phyloP scores from a whole-genome alignment of 495 filamentous ascomycete genomes.

The Jackrogersella multiformis region DNA sequence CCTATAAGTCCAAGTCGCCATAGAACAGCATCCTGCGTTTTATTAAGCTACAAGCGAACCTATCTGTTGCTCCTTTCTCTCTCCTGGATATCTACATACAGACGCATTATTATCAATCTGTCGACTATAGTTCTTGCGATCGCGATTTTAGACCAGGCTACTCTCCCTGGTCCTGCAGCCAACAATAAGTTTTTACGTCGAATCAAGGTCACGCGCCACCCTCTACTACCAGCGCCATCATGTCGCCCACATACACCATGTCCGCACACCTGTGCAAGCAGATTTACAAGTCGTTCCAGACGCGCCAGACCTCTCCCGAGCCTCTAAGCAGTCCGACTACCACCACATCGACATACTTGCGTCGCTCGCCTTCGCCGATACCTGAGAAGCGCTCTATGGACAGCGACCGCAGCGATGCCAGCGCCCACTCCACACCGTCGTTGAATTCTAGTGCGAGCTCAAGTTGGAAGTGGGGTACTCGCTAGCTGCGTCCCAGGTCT shows the following conservation, averaged over 20 bases:
- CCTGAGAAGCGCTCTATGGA: constrained; percentile 55
- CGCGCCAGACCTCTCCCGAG: constrained; percentile 49
- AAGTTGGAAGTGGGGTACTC: constrained; percentile 42
- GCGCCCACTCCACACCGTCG: constrained; percentile 25
- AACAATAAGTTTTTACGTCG: not conserved
- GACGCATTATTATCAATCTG: constrained; percentile 5
- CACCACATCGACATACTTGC: constrained; percentile 42
- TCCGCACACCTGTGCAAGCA: constrained; percentile 62
- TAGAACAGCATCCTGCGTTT: not conserved
- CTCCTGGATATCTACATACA: constrained; percentile 12
- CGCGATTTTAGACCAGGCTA: not conserved
- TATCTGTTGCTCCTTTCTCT: not conserved
- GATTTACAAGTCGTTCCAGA: constrained; percentile 60
- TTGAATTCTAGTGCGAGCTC: constrained; percentile 27
- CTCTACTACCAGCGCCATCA: constrained; percentile 36
- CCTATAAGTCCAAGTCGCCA: constrained; percentile 9
- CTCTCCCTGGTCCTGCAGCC: not conserved
- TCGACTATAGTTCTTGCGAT: not conserved
- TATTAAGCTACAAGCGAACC: constrained; percentile 5
- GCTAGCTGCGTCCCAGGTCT: constrained; percentile 8
- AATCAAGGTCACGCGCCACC: constrained; percentile 18
- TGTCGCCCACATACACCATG: constrained; percentile 64
- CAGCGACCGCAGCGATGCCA: constrained; percentile 49
- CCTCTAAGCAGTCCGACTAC: constrained; percentile 33
- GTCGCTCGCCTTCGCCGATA: constrained; percentile 50